Evolutionary conservation across 2,329 filamentous ascomycete genomes (phyloP), one percentile per base, ranked within the genome.

Genomic region (Diaporthe amygdali): DNA sequence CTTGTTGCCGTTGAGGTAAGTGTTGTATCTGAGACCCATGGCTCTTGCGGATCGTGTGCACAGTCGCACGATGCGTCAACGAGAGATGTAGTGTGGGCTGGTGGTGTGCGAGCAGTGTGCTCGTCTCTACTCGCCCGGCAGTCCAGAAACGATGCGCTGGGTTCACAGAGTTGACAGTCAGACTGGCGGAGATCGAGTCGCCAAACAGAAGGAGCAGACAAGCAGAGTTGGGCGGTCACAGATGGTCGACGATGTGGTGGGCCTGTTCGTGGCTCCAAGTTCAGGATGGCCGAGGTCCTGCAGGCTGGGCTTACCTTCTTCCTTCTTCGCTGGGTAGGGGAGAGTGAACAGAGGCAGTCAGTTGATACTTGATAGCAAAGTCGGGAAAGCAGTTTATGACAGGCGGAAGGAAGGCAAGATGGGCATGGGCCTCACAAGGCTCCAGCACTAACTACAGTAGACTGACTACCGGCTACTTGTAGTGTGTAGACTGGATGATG

Each of bases 21-120:
- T 91, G 84, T 97, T 97, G 87, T 97, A 97, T 72, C 92, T 87
- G 76, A 98, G 91, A 76, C 95, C 95, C 95, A 97, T 97, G 52
- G 44, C 61, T 66, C 34, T 49, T 25, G 64, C 64, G 37, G 49
- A 22, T 47, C n/a, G 59, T 64, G 41, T 37, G 44, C 12, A 47
- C 49, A 27, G 22, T 68, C 41, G 52, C 46, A 25, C 49, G 30
- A 12, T 56, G 37, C 17, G 66, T 68, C 52, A 39, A 68, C 20
- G 14, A 25, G 4, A 27, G 51, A 37, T 56, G 30, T 55, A 32
- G 32, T 27, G 22, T 37, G 49, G 37, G 64, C 41, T 46, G 15
- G 12, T 67, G 25, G 39, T 47, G 41, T 27, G 54, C 39, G 30
- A 56, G 51, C 51, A 37, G 41, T n/a, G 25, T 37, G 66, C 39